Evolutionary conservation across 768 basidiomycete genomes (phyloP), one percentile per base, ranked within the genome.

Genomic region (Tylopilus plumbeoviolaceoides): DNA sequence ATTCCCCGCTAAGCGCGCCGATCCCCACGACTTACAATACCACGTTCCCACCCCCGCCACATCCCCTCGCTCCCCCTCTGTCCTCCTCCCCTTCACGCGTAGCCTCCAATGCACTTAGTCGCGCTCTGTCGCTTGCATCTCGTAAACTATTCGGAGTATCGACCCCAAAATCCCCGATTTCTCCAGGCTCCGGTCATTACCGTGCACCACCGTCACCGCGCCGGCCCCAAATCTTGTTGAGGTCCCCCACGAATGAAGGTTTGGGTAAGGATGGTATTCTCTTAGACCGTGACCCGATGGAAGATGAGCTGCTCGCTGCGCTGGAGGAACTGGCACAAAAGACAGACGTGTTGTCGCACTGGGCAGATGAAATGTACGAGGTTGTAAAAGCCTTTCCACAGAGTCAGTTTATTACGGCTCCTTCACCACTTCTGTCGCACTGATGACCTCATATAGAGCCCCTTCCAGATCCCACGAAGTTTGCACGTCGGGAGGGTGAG

Each of bases 291-390:
- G 86, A 89, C 61, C 86, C 85, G 1, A 73, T 88, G 59, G 93
- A 97, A 60, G 91, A 95, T 55, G 82, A 83, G 54, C 69, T 97
- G n/a, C 72, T 97, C n/a, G 81, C 76, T 3, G 69, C 73, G 18
- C 73, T 98, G 40, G 95, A 98, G 65, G 89, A 95, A 57, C 74
- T 95, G 4, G 95, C 95, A 31, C 91, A 97, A 77, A 99, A 98
- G 78, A 95, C 95, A 31, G 85, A 90, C 55, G 93, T 95, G 48
- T 73, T 98, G 53, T 89, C 89, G 51, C 87, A 89, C 55, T 95
- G 94, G 83, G 97, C 90, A 20, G 95, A 98, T 59, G 89, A 93
- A 76, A 87, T 97, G 81, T 89, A 91, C 61, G 89, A 91, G 61
- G 85, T 83, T 63, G 88, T 93, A 25, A 91, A 91, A 67, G 87